phyloP scores from a whole-genome alignment of 2,329 filamentous ascomycete genomes.

The Cladosporium colombiae region DNA sequence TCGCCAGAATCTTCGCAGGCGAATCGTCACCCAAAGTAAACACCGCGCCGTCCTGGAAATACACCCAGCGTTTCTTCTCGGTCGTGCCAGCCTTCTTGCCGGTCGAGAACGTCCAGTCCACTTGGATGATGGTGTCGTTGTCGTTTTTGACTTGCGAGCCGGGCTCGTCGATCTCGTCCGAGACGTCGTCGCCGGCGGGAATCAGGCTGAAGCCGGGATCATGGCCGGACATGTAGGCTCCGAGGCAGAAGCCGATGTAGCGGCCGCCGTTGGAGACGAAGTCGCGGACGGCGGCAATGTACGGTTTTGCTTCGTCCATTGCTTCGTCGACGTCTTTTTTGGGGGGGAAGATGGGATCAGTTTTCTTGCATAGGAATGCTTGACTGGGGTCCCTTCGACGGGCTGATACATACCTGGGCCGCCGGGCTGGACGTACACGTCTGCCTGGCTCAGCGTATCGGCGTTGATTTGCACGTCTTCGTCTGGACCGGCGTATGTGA shows the following conservation, averaged over 20 bases:
- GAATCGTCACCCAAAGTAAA: slow-evolving; percentile 21
- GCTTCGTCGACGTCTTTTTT: slow-evolving; percentile 22
- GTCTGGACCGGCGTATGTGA: slow-evolving; percentile 25
- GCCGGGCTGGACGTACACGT: slow-evolving; percentile 27
- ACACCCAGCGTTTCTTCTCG: slow-evolving; percentile 26
- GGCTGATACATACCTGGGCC: slow-evolving; percentile 25
- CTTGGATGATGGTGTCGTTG: slow-evolving; percentile 27
- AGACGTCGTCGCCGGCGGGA: slow-evolving; percentile 21
- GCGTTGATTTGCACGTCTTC: slow-evolving; percentile 24
- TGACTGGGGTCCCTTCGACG: neutral
- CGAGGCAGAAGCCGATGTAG: slow-evolving; percentile 30
- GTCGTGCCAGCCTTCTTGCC: slow-evolving; percentile 22
- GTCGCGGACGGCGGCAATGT: slow-evolving; percentile 22
- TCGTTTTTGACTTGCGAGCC: slow-evolving; percentile 24
- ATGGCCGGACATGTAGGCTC: slow-evolving; percentile 27
- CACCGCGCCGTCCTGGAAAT: slow-evolving; percentile 28
- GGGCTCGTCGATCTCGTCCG: slow-evolving; percentile 20
- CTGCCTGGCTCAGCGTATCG: slow-evolving; percentile 21
- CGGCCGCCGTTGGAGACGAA: slow-evolving; percentile 27
- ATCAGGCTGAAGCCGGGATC: slow-evolving; percentile 25
- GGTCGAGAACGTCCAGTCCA: slow-evolving; percentile 27
- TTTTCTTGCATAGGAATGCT: neutral
- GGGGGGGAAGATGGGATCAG: neutral
- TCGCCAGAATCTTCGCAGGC: slow-evolving; percentile 22
- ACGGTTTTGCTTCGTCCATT: slow-evolving; percentile 23